Conservation (phyloP, 108 stramenopile genomes). For the Nannochloropsis oceanica region DNA sequence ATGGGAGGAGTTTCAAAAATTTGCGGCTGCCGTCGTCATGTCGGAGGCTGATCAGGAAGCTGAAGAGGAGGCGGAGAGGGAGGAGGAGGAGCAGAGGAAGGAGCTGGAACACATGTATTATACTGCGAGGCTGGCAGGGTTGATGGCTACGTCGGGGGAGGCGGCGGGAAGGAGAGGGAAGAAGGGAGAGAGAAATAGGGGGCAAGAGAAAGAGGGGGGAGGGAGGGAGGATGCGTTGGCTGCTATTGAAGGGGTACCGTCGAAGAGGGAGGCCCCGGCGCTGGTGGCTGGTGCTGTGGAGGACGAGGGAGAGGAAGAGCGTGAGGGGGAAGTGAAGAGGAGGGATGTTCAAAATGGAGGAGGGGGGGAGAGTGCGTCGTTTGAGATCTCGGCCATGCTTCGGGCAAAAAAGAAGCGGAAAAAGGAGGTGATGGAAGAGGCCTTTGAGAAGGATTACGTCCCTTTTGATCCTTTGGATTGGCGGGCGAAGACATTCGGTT, state of each 20-base stretch:
- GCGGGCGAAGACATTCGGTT: conserved; percentile 19
- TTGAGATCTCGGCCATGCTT: conserved; percentile 27
- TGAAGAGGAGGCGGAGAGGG: conserved; percentile 17
- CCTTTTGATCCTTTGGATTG: conserved; percentile 25
- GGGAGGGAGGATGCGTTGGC: conserved; percentile 5
- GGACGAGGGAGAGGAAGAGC: not conserved
- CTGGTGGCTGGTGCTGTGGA: not conserved
- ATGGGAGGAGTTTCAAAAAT: conserved; percentile 26
- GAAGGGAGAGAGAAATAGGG: conserved; percentile 3
- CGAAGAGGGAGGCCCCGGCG: not conserved
- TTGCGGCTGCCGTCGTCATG: conserved; percentile 17
- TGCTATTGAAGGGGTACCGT: not conserved
- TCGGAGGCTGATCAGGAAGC: conserved; percentile 17
- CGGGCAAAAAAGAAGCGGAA: conserved; percentile 9
- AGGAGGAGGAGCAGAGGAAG: conserved; percentile 23
- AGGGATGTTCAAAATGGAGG: not conserved
- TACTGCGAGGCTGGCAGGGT: not conserved
- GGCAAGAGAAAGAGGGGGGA: conserved; percentile 12
- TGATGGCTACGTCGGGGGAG: not conserved
- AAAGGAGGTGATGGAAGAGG: conserved; percentile 14
- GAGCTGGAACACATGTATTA: conserved; percentile 25
- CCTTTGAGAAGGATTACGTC: conserved; percentile 24
- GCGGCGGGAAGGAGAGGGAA: not conserved
- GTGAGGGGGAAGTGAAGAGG: not conserved
- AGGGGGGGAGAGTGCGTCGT: conserved; percentile 9